Evolutionary conservation across 2,329 filamentous ascomycete species (phyloP).

Genomic region (Massarina eburnea): DNA sequence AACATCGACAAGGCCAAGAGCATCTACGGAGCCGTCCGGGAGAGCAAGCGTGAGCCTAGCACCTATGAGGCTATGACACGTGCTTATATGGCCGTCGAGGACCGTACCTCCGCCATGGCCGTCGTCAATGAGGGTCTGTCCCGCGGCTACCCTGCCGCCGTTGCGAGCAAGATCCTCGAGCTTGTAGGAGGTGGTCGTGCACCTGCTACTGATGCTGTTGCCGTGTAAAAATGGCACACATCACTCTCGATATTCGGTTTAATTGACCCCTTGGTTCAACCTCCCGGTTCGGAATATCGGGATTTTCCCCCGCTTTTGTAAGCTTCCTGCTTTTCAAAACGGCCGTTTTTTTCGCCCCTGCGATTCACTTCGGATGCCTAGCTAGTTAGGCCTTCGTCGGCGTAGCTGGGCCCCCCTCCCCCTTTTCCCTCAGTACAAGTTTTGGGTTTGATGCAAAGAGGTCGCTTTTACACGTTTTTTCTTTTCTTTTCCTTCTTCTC

Average conservation of each 20-base stretch:
- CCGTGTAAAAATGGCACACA: slow-evolving; percentile 10
- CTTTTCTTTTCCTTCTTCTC: slow-evolving; percentile 7
- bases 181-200: slow-evolving; percentile 59
- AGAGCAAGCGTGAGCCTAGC: slow-evolving; percentile 85
- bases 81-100: slow-evolving; percentile 82
- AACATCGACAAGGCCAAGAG: slow-evolving; percentile 75
- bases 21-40: slow-evolving; percentile 78
- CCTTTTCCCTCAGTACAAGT: slow-evolving; percentile 1
- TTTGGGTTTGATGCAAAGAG: neutral
- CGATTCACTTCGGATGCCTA: slow-evolving; percentile 6
- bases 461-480: slow-evolving; percentile 20
- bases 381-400: slow-evolving; percentile 6
- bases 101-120: slow-evolving; percentile 71
- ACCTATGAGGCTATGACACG: slow-evolving; percentile 99
- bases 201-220: slow-evolving; percentile 19
- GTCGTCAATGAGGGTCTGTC: slow-evolving; percentile 90
- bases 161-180: slow-evolving; percentile 91
- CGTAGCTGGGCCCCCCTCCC: slow-evolving; percentile 22
- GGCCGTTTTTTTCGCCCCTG: slow-evolving; percentile 22
- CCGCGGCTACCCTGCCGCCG: slow-evolving; percentile 86
- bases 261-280: neutral
- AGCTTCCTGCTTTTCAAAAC: too few species aligned
- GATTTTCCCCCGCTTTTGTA: neutral
- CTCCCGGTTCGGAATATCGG: neutral
- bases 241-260: neutral